Evolutionary conservation across 2,329 filamentous ascomycete genomes (phyloP), one percentile per base, ranked within the genome.

Genomic region (Aspergillus oerlinghausenensis): DNA sequence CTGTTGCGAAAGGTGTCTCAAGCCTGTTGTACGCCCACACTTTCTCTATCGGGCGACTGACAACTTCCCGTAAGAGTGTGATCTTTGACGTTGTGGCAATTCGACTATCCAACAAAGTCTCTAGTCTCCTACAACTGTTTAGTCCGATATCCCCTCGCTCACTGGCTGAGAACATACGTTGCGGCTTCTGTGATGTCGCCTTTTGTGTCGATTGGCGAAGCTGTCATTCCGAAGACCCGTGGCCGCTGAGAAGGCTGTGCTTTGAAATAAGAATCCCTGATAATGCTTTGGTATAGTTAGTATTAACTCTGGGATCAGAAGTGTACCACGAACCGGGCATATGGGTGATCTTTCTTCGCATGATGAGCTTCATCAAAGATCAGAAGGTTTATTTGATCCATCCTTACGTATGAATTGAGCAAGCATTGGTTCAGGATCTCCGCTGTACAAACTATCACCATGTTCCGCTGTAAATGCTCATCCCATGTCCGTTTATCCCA

Each of bases 321-420:
- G 40, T n/a, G 23, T 5, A 8, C 23, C 21, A 56, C 68, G 54
- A 60, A 80, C 79, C 85, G 83, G 21, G 93, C 90, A 68, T 96
- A 99, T 0, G 90, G 83, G 67, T 99, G 94, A 52, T 92, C 89
- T 71, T 93, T 95, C 75, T 99, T 99, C 0, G 93, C 86, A 68
- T 97, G 94, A 67, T 99, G 94, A 5, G 92, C 94, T 73, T 99
- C 94, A 67, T 99, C 94, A 63, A 99, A 96, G 58, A 97, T 86
- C 40, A 99, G 79, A 1, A 99, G 82, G 67, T 93, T 97, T 71
- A 97, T 91, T 64, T 89, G 84, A 19, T 84, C 78, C 77, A 99
- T 96, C 9, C 74, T 82, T 57, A 97, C 82, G 72, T 91, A 95
- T 0, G 88, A 88, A 65, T 88, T 88, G 61, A 87, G 83, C 2